phyloP scores from a whole-genome alignment of 2,329 filamentous ascomycete genomes.

The Diaporthe vexans region DNA sequence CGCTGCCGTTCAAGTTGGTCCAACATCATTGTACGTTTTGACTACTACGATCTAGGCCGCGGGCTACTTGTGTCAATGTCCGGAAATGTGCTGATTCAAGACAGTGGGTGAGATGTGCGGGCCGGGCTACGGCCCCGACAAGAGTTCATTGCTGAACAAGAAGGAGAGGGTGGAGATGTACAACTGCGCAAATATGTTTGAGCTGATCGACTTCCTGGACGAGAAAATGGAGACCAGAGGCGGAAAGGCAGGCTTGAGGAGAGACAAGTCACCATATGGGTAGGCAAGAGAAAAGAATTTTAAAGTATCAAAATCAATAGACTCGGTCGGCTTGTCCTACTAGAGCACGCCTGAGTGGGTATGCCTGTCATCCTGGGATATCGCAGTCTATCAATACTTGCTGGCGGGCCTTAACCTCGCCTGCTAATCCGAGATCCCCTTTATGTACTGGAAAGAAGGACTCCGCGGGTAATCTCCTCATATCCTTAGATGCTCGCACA shows the following conservation, averaged over 20 bases:
- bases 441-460: constrained; percentile 14
- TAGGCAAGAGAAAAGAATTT: neutral
- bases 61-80: neutral
- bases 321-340: neutral
- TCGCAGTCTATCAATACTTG: constrained; percentile 39
- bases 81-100: neutral
- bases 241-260: constrained; percentile 43
- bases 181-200: constrained; percentile 65
- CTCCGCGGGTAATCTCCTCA: neutral
- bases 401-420: constrained; percentile 17
- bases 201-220: constrained; percentile 73
- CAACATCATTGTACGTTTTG: constrained; percentile 65
- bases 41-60: neutral
- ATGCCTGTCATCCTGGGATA: constrained; percentile 41
- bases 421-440: constrained; percentile 26
- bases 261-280: constrained; percentile 24
- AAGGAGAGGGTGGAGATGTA: constrained; percentile 67
- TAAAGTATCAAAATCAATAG: neutral
- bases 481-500: constrained; percentile 13
- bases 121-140: constrained; percentile 68
- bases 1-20: constrained; percentile 74
- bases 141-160: constrained; percentile 67
- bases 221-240: constrained; percentile 56
- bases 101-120: constrained; percentile 74
- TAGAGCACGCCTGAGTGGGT: constrained; percentile 20